Percentiles rank a stretch among this genome's conserved stretches.
phyloP scores from a whole-genome alignment of 164 flowering plant species.

The Tetrastigma voinierianum region DNA sequence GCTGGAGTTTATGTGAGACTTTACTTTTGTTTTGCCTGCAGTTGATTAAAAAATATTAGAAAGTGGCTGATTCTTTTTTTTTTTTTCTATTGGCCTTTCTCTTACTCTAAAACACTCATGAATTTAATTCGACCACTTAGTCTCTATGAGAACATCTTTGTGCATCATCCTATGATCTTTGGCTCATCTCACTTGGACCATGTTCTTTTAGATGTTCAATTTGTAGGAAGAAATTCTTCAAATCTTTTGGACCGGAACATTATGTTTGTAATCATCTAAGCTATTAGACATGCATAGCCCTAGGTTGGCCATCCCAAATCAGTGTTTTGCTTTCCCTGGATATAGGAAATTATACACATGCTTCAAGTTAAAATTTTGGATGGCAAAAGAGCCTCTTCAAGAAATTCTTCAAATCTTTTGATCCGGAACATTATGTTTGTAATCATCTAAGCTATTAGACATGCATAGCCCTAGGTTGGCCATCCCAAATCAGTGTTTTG shows the following conservation, averaged over 20 bases:
- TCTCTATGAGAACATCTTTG: background rate
- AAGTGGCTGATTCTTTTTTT: too few relatives aligned
- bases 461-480: too few relatives aligned
- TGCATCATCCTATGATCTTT: background rate
- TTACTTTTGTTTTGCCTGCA: background rate
- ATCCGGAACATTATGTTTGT: too few relatives aligned
- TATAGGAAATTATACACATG: background rate
- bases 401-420: too few relatives aligned
- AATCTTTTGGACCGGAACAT: background rate
- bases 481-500: too few relatives aligned
- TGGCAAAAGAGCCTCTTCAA: too few relatives aligned
- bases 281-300: too few relatives aligned
- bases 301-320: background rate
- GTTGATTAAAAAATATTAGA: background rate
- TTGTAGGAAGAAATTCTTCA: background rate
- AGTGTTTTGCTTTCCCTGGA: background rate
- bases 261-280: background rate
- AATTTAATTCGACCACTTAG: background rate
- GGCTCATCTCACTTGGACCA: background rate
- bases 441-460: too few relatives aligned
- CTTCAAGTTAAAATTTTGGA: too few relatives aligned
- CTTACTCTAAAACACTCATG: background rate
- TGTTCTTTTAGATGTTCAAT: background rate
- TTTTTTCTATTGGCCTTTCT: too few relatives aligned
- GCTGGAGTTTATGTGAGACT: background rate